Evolutionary conservation across 179 eudicot genomes (phyloP).

Genomic region (Nepenthes alata): DNA sequence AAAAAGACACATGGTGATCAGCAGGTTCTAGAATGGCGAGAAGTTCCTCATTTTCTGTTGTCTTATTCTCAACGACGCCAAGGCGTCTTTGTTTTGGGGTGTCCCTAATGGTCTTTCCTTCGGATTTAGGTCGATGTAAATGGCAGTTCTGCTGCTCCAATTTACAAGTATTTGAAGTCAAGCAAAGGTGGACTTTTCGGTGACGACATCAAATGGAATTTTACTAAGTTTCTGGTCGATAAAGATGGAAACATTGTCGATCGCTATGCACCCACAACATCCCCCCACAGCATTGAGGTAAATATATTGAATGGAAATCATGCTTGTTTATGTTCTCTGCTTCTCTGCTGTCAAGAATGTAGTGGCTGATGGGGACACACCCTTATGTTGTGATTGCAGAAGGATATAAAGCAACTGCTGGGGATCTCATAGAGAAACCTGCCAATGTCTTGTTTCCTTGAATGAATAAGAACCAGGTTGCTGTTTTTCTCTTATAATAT

Average conservation of each 20-base stretch:
- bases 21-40: too few species aligned
- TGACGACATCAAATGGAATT: slow-evolving; percentile 80
- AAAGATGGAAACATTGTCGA: slow-evolving; percentile 70
- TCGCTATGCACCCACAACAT: slow-evolving; percentile 90
- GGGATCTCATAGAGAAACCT: slow-evolving; percentile 23
- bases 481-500: too few species aligned
- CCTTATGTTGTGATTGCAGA: slow-evolving; percentile 25
- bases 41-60: too few species aligned
- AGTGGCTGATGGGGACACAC: neutral
- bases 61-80: neutral
- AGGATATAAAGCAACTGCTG: slow-evolving; percentile 49
- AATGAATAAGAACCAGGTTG: too few species aligned
- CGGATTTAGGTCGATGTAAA: slow-evolving; percentile 68
- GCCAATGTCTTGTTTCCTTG: too few species aligned
- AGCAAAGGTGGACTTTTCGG: slow-evolving; percentile 79
- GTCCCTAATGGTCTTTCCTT: neutral
- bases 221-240: slow-evolving; percentile 73
- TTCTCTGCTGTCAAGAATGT: too few species aligned
- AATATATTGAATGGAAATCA: neutral
- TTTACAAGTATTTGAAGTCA: slow-evolving; percentile 67
- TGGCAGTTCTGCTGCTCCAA: slow-evolving; percentile 56
- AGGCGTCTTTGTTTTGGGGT: neutral
- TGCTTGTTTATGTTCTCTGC: neutral
- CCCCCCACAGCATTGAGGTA: slow-evolving; percentile 88
- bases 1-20: too few species aligned